Evolutionary conservation across 108 stramenopile species (phyloP).

Genomic region (Skeletonema grethae): DNA sequence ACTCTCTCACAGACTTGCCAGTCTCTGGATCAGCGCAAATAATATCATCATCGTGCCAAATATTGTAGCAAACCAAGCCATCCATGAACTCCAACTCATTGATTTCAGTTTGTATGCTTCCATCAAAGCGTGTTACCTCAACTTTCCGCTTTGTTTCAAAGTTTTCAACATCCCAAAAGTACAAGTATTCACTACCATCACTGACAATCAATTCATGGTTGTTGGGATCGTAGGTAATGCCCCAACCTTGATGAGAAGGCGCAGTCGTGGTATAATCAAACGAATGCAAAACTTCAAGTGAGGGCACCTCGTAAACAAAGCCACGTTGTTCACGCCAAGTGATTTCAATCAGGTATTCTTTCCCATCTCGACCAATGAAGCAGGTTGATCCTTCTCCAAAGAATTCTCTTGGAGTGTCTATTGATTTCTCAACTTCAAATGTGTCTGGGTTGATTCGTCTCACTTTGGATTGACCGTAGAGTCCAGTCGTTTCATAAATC

Average conservation of each 20-base stretch:
- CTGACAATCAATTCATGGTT: conserved; percentile 76
- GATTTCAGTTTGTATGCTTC: conserved; percentile 48
- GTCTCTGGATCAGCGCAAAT: conserved; percentile 81
- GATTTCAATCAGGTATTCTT: conserved; percentile 59
- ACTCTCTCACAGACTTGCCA: conserved; percentile 78
- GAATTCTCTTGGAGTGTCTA: conserved; percentile 45
- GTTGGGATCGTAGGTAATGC: conserved; percentile 70
- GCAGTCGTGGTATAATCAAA: conserved; percentile 68
- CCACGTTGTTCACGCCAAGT: conserved; percentile 74
- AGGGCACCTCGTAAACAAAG: conserved; percentile 71
- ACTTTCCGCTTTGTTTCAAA: conserved; percentile 54
- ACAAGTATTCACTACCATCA: conserved; percentile 71
- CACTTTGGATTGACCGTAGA: conserved; percentile 67
- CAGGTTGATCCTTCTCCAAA: conserved; percentile 85
- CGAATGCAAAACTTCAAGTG: conserved; percentile 48
- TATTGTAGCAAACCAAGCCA: conserved; percentile 81
- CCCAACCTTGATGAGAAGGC: conserved; percentile 74
- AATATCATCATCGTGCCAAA: conserved; percentile 81
- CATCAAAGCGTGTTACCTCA: conserved; percentile 55
- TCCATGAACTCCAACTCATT: conserved; percentile 87
- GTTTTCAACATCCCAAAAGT: conserved; percentile 79
- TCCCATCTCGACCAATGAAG: conserved; percentile 47
- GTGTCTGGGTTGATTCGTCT: conserved; percentile 67
- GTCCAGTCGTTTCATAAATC: conserved; percentile 76
- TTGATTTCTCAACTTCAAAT: conserved; percentile 54